Evolutionary conservation across 345 rosid species (phyloP).

Genomic region (Pelargonium nanum): DNA sequence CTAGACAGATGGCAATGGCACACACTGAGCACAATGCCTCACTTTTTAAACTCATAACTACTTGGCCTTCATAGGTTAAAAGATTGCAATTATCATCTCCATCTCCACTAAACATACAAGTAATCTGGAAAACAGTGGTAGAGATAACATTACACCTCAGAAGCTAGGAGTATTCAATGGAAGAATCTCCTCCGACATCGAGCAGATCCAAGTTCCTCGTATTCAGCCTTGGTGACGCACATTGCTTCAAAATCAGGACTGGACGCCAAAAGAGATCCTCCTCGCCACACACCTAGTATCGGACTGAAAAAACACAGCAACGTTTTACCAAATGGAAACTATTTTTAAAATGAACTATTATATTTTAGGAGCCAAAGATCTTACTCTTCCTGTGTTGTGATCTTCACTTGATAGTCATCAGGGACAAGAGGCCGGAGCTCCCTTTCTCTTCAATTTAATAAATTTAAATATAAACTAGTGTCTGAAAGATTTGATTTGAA

Average conservation of each 20-base stretch:
- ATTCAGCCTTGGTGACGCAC: conserved; percentile 91
- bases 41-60: no score
- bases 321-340: conserved; percentile 5
- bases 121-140: neutral
- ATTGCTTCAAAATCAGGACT: conserved; percentile 80
- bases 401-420: conserved; percentile 65
- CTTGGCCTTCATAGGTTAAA: no score
- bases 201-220: conserved; percentile 89
- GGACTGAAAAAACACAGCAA: conserved; percentile 42
- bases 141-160: conserved; percentile 5
- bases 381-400: conserved; percentile 83
- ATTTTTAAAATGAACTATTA: conserved; percentile 7
- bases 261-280: conserved; percentile 89
- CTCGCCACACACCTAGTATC: conserved; percentile 89
- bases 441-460: conserved; percentile 42
- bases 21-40: no score
- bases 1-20: no score
- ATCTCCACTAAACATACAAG: neutral
- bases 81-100: neutral
- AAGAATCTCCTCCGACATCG: conserved; percentile 78
- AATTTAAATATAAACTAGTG: neutral
- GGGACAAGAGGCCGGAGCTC: conserved; percentile 97
- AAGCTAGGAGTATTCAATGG: conserved; percentile 23
- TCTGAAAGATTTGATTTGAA: neutral
- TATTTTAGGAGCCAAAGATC: conserved; percentile 12